Base-by-base conservation (phyloP, 2,329 filamentous ascomycete genomes). In the Botrytis elliptica region DNA sequence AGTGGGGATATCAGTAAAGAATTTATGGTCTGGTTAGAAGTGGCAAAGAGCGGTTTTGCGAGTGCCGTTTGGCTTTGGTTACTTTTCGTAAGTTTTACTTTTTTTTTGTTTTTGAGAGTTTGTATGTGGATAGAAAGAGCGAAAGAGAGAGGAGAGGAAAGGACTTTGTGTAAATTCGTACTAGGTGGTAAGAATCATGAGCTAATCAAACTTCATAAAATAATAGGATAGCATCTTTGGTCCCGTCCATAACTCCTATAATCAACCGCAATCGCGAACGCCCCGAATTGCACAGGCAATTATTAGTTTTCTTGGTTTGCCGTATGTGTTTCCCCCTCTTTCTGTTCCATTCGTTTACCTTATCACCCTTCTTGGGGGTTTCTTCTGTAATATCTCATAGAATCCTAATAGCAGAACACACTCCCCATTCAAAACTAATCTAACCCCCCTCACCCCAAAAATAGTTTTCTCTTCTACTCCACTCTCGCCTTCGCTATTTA, bases 291-390 rank as follows among this genome's bases (percentile, higher is more conserved):
- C 52, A 57, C n/a, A 29, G 52, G 52, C 52, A 3, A 29, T 57
- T 29, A 57, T 57, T 33, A 57, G 52, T 57, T 57, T 57, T 57
- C n/a, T 57, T 57, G n/a, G n/a, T 33, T 57, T 57, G 4, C 52
- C 52, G 52, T 57, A 57, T 29, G 52, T 29, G 14, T 29, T n/a
- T n/a, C 14, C n/a, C 52, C 14, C 25, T n/a, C 22, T 7, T 29
- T 1, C n/a, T 57, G 9, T 57, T 1, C 5, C 5, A 0, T 57
- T 33, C 2, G n/a, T 16, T 57, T 29, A 3, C 1, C 5, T 2
- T 3, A 29, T 10, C 0, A 55, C 14, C n/a, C 12, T 6, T 2
- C 9, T 9, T 55, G 16, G 3, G 14, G 16, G 29, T 29, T 3
- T n/a, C 6, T 57, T 29, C n/a, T 57, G 52, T 29, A 0, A 7